Evolutionary conservation across 2,329 filamentous ascomycete species (phyloP).

Genomic region (Capronia coronata): DNA sequence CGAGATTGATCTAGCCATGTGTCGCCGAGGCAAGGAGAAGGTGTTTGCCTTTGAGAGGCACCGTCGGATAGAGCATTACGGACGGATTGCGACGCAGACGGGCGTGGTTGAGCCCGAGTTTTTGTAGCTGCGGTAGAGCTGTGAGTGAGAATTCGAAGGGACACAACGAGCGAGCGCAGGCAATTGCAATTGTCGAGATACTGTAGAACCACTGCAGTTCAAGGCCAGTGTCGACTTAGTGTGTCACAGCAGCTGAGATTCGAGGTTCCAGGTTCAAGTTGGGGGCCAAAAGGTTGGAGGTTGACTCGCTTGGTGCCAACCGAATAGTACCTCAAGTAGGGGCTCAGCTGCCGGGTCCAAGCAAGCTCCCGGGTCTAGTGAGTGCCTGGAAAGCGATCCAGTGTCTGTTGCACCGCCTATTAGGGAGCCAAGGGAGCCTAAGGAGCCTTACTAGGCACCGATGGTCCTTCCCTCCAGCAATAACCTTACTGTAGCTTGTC

Average conservation of each 20-base stretch:
- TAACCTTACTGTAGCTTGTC: not conserved
- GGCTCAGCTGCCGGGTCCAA: no score
- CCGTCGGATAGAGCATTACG: constrained; percentile 32
- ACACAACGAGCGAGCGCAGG: not conserved
- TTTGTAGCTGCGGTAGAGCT: constrained; percentile 6
- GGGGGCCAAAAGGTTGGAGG: not conserved
- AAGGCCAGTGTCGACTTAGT: not conserved
- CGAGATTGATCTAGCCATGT: constrained; percentile 46
- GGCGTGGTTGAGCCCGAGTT: constrained; percentile 34
- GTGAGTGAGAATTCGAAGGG: not conserved
- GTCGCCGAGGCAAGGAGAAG: constrained; percentile 44
- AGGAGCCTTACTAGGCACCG: no score
- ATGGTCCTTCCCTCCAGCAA: not conserved
- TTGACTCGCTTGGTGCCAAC: no score
- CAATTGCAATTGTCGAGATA: not conserved
- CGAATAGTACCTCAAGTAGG: no score
- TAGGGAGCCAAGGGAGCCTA: no score
- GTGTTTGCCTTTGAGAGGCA: constrained; percentile 36
- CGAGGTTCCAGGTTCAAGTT: not conserved
- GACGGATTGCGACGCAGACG: constrained; percentile 29
- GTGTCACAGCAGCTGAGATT: not conserved
- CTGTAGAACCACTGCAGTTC: no score
- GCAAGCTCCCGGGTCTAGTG: no score
- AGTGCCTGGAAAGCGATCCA: no score
- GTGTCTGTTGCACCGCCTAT: not conserved